Base-by-base conservation (phyloP, 2,329 filamentous ascomycete species). In the Diplodia scrobiculata region DNA sequence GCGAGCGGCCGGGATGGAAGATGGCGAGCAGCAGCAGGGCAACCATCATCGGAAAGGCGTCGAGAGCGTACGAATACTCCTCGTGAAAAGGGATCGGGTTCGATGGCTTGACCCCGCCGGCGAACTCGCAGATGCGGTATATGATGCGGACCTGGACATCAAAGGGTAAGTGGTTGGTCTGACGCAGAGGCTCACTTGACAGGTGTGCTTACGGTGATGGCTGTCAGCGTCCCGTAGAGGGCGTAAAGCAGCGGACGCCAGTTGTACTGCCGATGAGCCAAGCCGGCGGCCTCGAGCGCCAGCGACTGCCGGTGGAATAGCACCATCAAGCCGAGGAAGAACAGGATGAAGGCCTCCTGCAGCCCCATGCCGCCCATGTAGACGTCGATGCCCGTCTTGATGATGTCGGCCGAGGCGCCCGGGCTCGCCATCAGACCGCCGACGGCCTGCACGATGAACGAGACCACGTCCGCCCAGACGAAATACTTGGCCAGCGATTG, bases 111-210 rank as follows among this genome's bases (percentile, higher is more conserved):
- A 82, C 71, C 11, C 83, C 84, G 3, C 77, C 76, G 0, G 79
- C 78, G 70, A 84, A 89, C 72, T 89, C 85, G 63, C 79, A 74
- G 1, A 89, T 78, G 34, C 86, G 84, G 74, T 84, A 89, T 68
- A 87, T 81, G 72, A 89, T 87, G 38, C 86, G 83, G 32, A 73
- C 69, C 65, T 67, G 10, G 19, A 51, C 1, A 45, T 14, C 4
- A 2, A 9, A 19, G 6, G 7, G 25, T 25, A 25, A 25, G 25
- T 25, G 25, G 3, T 25, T 25, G 2, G 3, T 25, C 25, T 25
- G 25, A 25, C 25, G 25, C 3, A 25, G 25, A 25, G 25, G 25
- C 25, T 32, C 29, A 32, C 29, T 32, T 32, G 29, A 32, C 29
- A 10, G 4, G 13, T 1, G 4, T 17, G 19, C 65, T 41, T 54